Percentiles rank a stretch among this genome's conserved stretches.
phyloP scores from a whole-genome alignment of 1,284 basidiomycete genomes.

The Heterobasidion parviporum region DNA sequence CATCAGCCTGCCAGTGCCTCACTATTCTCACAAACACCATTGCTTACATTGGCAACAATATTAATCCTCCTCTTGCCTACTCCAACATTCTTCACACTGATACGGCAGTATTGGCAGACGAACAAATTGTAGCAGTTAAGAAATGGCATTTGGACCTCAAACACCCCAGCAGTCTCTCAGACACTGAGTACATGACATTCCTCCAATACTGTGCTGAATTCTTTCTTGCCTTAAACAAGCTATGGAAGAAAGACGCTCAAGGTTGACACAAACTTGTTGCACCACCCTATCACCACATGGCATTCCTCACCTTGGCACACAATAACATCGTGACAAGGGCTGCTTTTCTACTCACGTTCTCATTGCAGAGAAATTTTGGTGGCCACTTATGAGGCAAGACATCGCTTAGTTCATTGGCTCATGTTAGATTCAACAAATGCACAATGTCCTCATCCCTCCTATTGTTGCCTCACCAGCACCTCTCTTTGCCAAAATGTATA shows the following conservation, averaged over 20 bases:
- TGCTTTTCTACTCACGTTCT: neutral
- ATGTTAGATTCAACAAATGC: slow-evolving; percentile 23
- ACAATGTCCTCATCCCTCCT: slow-evolving; percentile 23
- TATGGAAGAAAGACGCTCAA: neutral
- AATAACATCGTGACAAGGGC: neutral
- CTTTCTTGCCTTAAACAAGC: neutral
- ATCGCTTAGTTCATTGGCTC: slow-evolving; percentile 24
- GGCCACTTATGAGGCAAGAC: slow-evolving; percentile 19
- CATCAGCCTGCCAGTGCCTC: too few species aligned
- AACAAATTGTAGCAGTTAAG: too few species aligned
- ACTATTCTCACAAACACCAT: too few species aligned
- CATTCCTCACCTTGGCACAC: neutral
- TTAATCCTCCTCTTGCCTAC: too few species aligned
- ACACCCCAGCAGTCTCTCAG: too few species aligned
- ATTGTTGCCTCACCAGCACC: slow-evolving; percentile 11
- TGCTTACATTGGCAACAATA: fast-evolving
- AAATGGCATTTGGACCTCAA: too few species aligned
- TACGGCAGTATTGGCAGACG: fast-evolving
- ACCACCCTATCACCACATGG: neutral
- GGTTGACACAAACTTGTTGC: neutral
- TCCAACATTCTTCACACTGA: too few species aligned
- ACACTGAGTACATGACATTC: neutral
- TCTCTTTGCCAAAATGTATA: too few species aligned
- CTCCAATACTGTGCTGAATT: neutral
- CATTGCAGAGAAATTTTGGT: slow-evolving; percentile 17